Conservation (phyloP, 768 basidiomycete species). For the Omphalotus guepiniiformis region DNA sequence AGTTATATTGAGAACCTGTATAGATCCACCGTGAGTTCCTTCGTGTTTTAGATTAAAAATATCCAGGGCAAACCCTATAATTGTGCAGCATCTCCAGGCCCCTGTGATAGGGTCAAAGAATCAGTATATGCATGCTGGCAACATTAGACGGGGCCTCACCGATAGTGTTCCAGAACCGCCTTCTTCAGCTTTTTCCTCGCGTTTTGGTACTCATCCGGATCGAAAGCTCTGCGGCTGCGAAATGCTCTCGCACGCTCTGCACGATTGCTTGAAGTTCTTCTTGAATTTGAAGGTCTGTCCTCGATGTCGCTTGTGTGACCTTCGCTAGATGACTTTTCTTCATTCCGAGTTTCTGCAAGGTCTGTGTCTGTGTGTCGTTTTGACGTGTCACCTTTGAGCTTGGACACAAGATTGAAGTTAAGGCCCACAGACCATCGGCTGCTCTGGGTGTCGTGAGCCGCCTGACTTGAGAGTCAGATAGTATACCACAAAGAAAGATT, state of each 20-base stretch:
- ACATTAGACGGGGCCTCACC: conserved; percentile 34
- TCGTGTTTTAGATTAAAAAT: background rate
- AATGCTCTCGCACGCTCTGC: conserved; percentile 2
- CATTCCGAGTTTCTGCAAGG: background rate
- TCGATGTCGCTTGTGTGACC: too few relatives aligned
- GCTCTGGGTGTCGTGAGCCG: conserved; percentile 3
- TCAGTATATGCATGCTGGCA: background rate
- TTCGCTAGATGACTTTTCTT: background rate
- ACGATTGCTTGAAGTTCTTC: background rate
- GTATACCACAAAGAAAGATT: too few relatives aligned
- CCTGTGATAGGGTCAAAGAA: conserved; percentile 29
- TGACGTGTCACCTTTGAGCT: background rate
- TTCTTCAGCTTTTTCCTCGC: conserved; percentile 86
- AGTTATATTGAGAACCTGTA: conserved; percentile 77
- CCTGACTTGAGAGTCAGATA: too few relatives aligned
- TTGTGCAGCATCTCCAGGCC: conserved; percentile 83
- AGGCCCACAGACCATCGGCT: background rate
- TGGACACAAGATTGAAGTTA: background rate
- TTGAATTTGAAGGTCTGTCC: background rate
- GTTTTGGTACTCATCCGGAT: conserved; percentile 76
- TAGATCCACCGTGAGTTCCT: background rate
- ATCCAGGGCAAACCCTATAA: conserved; percentile 60
- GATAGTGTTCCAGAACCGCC: conserved; percentile 82
- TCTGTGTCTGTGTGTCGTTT: background rate
- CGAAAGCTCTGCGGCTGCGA: conserved; percentile 27